These are phyloP conservation scores for Tylopilus cervinicoccineus DNA, from an alignment of 768 basidiomycete genomes.

Conservation along the genomic window DNA sequence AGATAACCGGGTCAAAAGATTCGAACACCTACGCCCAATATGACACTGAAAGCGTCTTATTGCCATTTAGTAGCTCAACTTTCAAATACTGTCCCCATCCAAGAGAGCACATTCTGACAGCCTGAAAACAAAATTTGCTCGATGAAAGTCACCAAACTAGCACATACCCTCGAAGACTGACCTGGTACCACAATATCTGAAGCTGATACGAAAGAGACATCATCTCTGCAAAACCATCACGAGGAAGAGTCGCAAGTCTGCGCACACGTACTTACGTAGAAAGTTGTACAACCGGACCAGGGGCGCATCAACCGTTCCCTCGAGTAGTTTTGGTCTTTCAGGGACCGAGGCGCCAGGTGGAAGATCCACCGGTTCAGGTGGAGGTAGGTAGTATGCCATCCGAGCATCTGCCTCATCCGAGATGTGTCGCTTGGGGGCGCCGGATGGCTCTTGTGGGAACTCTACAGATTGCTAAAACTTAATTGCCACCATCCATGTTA, in stretches of 20 bases:
- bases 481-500: not conserved
- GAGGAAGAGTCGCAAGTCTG: not conserved
- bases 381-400: constrained; percentile 58
- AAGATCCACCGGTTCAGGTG: constrained; percentile 39
- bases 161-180: constrained; percentile 14
- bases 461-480: constrained; percentile 37
- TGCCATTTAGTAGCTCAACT: constrained; percentile 64
- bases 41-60: constrained; percentile 64
- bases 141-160: not conserved
- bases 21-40: constrained; percentile 77
- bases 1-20: not conserved
- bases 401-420: constrained; percentile 70
- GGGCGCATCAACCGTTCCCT: constrained; percentile 72
- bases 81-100: constrained; percentile 82
- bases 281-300: constrained; percentile 85
- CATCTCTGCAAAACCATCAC: constrained; percentile 52
- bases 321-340: constrained; percentile 47
- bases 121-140: constrained; percentile 34
- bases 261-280: constrained; percentile 57
- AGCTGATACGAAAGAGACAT: constrained; percentile 92
- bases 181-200: constrained; percentile 82
- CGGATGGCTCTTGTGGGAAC: constrained; percentile 66
- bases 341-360: constrained; percentile 41
- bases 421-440: constrained; percentile 61
- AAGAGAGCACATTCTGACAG: constrained; percentile 70